Conservation (phyloP, 495 filamentous ascomycete genomes). For the Pyrenula aspistea region DNA sequence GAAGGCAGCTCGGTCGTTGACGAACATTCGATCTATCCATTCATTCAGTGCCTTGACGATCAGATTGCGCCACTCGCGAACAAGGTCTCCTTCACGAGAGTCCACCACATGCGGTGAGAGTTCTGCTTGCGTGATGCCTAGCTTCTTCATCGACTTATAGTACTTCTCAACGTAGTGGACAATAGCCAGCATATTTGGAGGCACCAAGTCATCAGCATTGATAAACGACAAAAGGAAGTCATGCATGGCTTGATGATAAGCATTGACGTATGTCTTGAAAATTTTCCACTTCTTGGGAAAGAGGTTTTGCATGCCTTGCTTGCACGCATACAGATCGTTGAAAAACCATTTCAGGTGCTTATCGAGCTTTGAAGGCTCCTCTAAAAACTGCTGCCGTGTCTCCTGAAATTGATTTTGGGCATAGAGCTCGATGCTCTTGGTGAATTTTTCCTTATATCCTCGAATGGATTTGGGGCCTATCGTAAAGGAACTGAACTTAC, state of each 20-base stretch:
- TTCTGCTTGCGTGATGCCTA: conserved; percentile 63
- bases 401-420: conserved; percentile 65
- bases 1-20: conserved; percentile 68
- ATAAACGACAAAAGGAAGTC: conserved; percentile 73
- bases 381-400: conserved; percentile 61
- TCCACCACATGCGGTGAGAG: conserved; percentile 76
- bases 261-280: conserved; percentile 73
- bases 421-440: conserved; percentile 62
- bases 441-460: conserved; percentile 93
- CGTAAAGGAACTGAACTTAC: conserved; percentile 86
- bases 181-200: conserved; percentile 74
- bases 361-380: conserved; percentile 70
- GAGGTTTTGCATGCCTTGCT: conserved; percentile 74
- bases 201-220: conserved; percentile 65
- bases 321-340: conserved; percentile 87
- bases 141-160: conserved; percentile 85
- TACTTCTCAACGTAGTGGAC: conserved; percentile 94
- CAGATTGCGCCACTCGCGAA: conserved; percentile 83
- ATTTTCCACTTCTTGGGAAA: conserved; percentile 98
- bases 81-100: conserved; percentile 73
- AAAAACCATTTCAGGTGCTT: conserved; percentile 91
- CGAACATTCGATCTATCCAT: conserved; percentile 90
- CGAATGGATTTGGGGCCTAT: conserved; percentile 82
- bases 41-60: conserved; percentile 93
- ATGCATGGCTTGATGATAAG: conserved; percentile 92